Base-by-base conservation (phyloP, 2,329 filamentous ascomycete genomes). In the Aspergillus fumigatus region DNA sequence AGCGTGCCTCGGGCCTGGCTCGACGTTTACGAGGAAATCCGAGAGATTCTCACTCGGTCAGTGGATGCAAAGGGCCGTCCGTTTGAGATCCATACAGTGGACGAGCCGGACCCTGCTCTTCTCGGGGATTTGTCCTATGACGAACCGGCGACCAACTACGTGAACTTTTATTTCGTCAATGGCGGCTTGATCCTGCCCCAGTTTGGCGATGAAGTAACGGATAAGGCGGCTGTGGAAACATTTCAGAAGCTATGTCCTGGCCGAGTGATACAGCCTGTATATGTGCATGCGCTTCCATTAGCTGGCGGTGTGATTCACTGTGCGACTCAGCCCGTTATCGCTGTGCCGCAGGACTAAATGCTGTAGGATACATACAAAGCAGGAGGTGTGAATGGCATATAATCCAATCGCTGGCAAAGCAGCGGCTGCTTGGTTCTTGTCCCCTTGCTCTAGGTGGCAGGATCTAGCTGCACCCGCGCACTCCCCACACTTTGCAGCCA, bases 111-210 rank as follows among this genome's bases (percentile, higher is more conserved):
- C 14, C 60, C 62, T 4, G 45, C 40, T 10, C 5, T 25, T 17
- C 21, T 62, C 1, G 53, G 58, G 21, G 5, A 29, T 6, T 25
- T 48, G 47, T 29, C 51, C 0, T 56, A 62, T 21, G 58, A 61
- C 17, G 58, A 67, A 6, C 64, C 68, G 8, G 57, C 60, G 5
- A 62, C 62, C 1, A 65, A 65, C 14, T 70, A 70, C 55, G 67
- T 66, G 25, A 70, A 70, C 48, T 70, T 65, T 27, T 65, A 65
- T 27, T 64, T 70, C 21, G 65, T 67, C n/a, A 71, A 70, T 53
- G 67, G 62, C 0, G 67, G 64, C 3, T 52, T 70, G 4, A 61
- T 71, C 26, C 11, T 70, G 21, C 66, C 68, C 3, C 59, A 62
- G 41, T 69, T 70, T 57, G 69, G 67, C 25, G 61, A 67, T 48